A percentile compares a stretch with the other conserved stretches of the same genome.
Conservation (phyloP, 805 yeast genomes). For the Peterozyma toletana region DNA sequence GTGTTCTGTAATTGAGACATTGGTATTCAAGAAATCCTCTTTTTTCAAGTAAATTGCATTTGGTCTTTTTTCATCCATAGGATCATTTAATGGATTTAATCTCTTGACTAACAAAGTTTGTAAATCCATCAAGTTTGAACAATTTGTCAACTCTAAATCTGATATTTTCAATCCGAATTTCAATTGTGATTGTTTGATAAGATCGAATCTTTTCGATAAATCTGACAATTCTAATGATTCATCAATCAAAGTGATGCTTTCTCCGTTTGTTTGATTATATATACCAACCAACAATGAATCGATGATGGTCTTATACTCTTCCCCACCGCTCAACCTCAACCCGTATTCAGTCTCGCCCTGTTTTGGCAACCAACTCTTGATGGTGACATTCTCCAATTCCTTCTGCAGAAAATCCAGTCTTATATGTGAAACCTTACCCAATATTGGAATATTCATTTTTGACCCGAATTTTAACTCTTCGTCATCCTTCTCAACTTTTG, state of each 20-base stretch:
- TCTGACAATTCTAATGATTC: slow-evolving; percentile 23
- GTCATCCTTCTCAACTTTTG: slow-evolving; percentile 15
- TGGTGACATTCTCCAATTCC: slow-evolving; percentile 7
- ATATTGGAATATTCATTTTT: slow-evolving; percentile 15
- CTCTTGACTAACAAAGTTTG: slow-evolving; percentile 24
- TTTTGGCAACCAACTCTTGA: neutral
- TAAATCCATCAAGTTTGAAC: slow-evolving; percentile 32
- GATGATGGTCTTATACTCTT: slow-evolving; percentile 8
- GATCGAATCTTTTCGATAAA: slow-evolving; percentile 39
- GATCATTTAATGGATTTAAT: slow-evolving; percentile 28
- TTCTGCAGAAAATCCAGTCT: slow-evolving; percentile 18
- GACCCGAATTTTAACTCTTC: neutral
- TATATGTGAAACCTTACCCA: slow-evolving; percentile 17
- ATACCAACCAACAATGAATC: slow-evolving; percentile 11
- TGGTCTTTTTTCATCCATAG: slow-evolving; percentile 62
- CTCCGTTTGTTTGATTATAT: slow-evolving; percentile 2
- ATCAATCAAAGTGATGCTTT: slow-evolving; percentile 1
- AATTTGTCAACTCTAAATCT: slow-evolving; percentile 38
- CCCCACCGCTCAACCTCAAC: slow-evolving; percentile 21
- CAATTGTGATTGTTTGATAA: slow-evolving; percentile 40
- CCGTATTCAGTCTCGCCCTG: slow-evolving; percentile 18
- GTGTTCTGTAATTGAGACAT: slow-evolving; percentile 47
- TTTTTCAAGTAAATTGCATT: slow-evolving; percentile 59
- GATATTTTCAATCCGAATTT: slow-evolving; percentile 44
- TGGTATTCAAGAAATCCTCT: slow-evolving; percentile 49